Conservation (phyloP, 148 eudicot genomes). For the Dysphania ambrosioides region DNA sequence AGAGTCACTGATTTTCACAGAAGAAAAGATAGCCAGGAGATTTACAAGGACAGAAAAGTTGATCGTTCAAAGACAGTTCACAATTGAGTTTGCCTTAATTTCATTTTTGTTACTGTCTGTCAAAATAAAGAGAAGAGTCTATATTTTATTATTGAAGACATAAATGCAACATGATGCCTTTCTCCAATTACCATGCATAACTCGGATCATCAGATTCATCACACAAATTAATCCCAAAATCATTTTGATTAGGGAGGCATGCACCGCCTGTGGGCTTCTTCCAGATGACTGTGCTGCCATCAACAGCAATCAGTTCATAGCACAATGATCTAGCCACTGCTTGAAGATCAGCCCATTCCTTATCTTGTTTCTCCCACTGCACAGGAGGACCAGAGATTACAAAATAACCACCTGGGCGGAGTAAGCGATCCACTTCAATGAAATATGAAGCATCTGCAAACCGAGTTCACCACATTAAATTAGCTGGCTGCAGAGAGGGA, state of each 20-base stretch:
- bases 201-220: conserved; percentile 78
- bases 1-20: background rate
- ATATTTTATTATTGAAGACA: background rate
- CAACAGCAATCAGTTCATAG: conserved; percentile 88
- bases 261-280: conserved; percentile 77
- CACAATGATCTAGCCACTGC: conserved; percentile 91
- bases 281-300: conserved; percentile 93
- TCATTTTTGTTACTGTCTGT: background rate
- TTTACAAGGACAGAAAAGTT: background rate
- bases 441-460: conserved; percentile 94
- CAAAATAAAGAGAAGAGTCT: background rate
- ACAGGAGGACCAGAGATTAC: conserved; percentile 99
- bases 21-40: background rate
- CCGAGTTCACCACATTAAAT: conserved; percentile 12
- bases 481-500: background rate
- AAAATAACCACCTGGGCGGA: conserved; percentile 90
- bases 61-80: background rate
- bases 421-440: conserved; percentile 89
- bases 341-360: conserved; percentile 99
- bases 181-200: conserved; percentile 64
- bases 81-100: background rate
- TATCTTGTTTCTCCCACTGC: conserved; percentile 90
- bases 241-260: conserved; percentile 81
- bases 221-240: conserved; percentile 71
- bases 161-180: background rate